phyloP scores from a whole-genome alignment of 495 filamentous ascomycete genomes.

The Letharia columbiana region DNA sequence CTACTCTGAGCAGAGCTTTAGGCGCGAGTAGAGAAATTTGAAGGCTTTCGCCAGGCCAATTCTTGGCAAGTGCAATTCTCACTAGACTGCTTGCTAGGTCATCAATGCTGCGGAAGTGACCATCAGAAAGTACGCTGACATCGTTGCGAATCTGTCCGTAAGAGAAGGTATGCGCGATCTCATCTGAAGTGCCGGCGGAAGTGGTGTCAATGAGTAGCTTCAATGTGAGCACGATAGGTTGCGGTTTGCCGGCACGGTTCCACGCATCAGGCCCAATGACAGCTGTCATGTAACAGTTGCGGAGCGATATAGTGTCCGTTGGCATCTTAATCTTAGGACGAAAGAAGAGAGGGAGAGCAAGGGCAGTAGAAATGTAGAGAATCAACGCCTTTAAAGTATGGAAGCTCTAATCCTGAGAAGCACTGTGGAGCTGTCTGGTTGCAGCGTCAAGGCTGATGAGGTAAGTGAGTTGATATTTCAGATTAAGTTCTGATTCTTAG shows the following conservation, averaged over 20 bases:
- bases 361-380: no score
- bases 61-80: background rate
- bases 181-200: conserved; percentile 22
- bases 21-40: conserved; percentile 13
- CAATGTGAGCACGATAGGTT: conserved; percentile 20
- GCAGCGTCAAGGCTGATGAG: no score
- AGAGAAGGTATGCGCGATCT: conserved; percentile 21
- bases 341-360: background rate
- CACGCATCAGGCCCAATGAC: conserved; percentile 25
- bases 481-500: no score
- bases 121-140: conserved; percentile 10
- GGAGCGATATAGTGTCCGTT: conserved; percentile 21
- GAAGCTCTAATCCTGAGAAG: no score
- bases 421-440: no score
- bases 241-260: conserved; percentile 19
- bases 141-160: conserved; percentile 25
- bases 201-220: conserved; percentile 14
- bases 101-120: conserved; percentile 16
- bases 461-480: no score
- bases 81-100: conserved; percentile 12
- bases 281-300: conserved; percentile 23
- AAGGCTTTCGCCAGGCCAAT: conserved; percentile 20
- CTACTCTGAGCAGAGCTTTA: conserved; percentile 21
- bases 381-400: no score
- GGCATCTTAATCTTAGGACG: background rate